Conservation (phyloP, 2,329 filamentous ascomycete species). For the Fusarium pilosicola region DNA sequence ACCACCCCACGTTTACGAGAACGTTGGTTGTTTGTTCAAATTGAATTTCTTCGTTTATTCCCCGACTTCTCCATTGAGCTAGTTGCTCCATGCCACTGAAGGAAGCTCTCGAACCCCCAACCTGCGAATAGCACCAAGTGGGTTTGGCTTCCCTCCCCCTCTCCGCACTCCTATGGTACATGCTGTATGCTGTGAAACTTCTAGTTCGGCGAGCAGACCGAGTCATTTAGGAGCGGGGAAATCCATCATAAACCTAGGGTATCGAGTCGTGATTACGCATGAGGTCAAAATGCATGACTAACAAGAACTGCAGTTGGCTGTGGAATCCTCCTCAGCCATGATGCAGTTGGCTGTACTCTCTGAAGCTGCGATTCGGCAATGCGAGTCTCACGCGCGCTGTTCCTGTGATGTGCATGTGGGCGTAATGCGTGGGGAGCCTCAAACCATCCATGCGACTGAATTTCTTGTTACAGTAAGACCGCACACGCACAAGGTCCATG, state of each 20-base stretch:
- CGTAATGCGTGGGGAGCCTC: conserved; percentile 25
- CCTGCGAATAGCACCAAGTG: conserved; percentile 15
- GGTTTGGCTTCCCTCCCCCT: neutral
- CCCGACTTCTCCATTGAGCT: conserved; percentile 17
- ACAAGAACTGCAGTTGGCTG: conserved; percentile 14
- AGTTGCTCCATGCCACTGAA: neutral
- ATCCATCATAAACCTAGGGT: neutral
- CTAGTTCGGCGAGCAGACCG: conserved; percentile 13
- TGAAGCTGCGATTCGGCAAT: conserved; percentile 16
- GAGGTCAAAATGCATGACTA: conserved; percentile 35
- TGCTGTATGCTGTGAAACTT: neutral
- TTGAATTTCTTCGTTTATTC: neutral
- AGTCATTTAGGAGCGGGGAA: conserved; percentile 9
- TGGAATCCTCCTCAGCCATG: neutral
- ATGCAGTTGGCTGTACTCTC: neutral
- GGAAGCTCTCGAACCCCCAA: conserved; percentile 20
- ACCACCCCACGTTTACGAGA: conserved; percentile 10
- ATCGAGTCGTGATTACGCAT: conserved; percentile 30
- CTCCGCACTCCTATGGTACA: conserved; percentile 28
- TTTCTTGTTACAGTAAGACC: conserved; percentile 12
- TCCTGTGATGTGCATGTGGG: conserved; percentile 32
- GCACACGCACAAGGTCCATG: conserved; percentile 13
- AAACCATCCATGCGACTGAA: neutral
- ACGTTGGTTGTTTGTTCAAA: neutral
- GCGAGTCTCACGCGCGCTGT: conserved; percentile 21